A percentile compares a stretch with the other conserved stretches of the same genome.
Conservation (phyloP, 2,329 filamentous ascomycete species). For the Clonostachys byssicola region DNA sequence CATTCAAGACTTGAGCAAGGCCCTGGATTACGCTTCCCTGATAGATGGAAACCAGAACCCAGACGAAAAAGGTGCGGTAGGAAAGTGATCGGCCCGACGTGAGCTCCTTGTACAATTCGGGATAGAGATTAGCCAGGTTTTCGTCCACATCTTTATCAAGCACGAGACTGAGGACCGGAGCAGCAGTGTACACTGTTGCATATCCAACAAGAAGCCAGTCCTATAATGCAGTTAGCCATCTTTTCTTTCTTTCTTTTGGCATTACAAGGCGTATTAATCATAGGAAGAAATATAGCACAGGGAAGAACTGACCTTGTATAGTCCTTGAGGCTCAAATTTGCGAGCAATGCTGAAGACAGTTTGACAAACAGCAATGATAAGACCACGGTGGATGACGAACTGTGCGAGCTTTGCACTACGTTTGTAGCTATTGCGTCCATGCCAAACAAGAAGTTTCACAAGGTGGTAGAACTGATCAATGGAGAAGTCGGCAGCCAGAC, state of each 20-base stretch:
- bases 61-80: slow-evolving; percentile 93
- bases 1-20: slow-evolving; percentile 82
- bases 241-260: not conserved
- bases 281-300: not conserved
- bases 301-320: slow-evolving; percentile 63
- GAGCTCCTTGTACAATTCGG: slow-evolving; percentile 96
- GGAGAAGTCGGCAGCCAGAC: slow-evolving; percentile 91
- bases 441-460: slow-evolving; percentile 97
- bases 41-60: slow-evolving; percentile 93
- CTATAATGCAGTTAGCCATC: slow-evolving; percentile 24
- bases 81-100: slow-evolving; percentile 81
- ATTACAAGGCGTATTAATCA: not conserved
- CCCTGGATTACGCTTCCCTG: slow-evolving; percentile 95
- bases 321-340: slow-evolving; percentile 85
- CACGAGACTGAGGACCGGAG: slow-evolving; percentile 87
- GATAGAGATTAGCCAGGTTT: slow-evolving; percentile 88
- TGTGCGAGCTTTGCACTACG: slow-evolving; percentile 91
- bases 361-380: slow-evolving; percentile 94
- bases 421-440: slow-evolving; percentile 96
- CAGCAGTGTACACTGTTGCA: slow-evolving; percentile 91
- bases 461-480: slow-evolving; percentile 94
- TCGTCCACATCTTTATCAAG: slow-evolving; percentile 96
- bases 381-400: slow-evolving; percentile 94
- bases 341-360: slow-evolving; percentile 96
- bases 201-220: slow-evolving; percentile 98